These are phyloP conservation scores for Stagonosporopsis cucurbitacearum DNA, from an alignment of 2,329 filamentous ascomycete species.

Conservation along the genomic window DNA sequence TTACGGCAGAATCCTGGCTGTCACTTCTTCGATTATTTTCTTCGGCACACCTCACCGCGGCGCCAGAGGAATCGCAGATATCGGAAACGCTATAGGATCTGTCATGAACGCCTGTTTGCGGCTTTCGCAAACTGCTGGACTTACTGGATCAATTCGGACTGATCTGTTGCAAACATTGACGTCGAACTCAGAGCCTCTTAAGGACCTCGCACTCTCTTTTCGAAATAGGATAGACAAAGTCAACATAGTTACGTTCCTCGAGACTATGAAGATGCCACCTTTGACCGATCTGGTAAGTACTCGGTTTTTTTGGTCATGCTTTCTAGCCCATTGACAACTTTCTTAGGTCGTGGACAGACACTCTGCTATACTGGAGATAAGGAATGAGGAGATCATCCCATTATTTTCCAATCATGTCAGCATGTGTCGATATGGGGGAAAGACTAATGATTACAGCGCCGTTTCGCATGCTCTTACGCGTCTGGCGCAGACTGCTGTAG, in stretches of 20 bases:
- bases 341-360: background rate
- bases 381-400: background rate
- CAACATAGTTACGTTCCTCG: background rate
- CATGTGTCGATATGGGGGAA: background rate
- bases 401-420: background rate
- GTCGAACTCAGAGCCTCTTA: background rate
- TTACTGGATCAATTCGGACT: background rate
- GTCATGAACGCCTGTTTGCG: constrained; percentile 1
- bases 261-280: background rate
- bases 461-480: background rate
- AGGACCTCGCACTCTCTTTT: background rate
- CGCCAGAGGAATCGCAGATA: background rate
- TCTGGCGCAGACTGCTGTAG: background rate
- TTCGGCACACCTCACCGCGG: background rate
- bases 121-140: background rate
- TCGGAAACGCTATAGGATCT: background rate
- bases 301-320: background rate
- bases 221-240: background rate
- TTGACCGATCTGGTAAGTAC: background rate
- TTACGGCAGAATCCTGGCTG: background rate
- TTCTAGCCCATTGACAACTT: background rate
- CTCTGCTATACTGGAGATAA: background rate
- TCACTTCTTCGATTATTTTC: background rate
- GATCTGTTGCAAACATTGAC: background rate
- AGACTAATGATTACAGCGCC: background rate